These are phyloP conservation scores for Lablab purpureus DNA, from an alignment of 306 rosid species.

Conservation along the genomic window DNA sequence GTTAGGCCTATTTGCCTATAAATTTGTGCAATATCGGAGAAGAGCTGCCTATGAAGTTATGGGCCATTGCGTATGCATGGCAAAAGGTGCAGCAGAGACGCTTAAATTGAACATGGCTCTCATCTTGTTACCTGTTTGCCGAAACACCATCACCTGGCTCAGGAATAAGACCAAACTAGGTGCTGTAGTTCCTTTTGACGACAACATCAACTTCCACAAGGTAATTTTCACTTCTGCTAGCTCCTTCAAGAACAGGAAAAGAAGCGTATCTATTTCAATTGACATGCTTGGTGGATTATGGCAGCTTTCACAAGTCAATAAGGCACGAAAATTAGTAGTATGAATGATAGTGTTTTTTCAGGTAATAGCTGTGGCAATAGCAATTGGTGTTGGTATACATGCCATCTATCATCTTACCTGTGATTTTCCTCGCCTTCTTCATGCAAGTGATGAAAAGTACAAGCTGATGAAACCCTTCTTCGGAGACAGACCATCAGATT, in stretches of 20 bases:
- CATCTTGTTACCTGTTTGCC: slow-evolving; percentile 67
- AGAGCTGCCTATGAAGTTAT: slow-evolving; percentile 58
- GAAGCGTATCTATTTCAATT: background rate
- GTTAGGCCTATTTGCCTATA: slow-evolving; percentile 60
- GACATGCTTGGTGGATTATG: background rate
- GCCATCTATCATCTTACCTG: slow-evolving; percentile 59
- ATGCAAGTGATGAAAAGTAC: slow-evolving; percentile 59
- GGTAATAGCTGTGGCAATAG: slow-evolving; percentile 62
- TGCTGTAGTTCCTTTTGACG: slow-evolving; percentile 61
- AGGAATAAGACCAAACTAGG: slow-evolving; percentile 61
- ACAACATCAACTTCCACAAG: slow-evolving; percentile 66
- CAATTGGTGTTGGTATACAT: slow-evolving; percentile 60
- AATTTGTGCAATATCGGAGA: slow-evolving; percentile 57
- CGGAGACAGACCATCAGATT: slow-evolving; percentile 56
- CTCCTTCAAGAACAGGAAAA: slow-evolving; percentile 31
- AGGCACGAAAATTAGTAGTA: background rate
- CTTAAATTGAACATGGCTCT: slow-evolving; percentile 74
- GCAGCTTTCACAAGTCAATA: slow-evolving; percentile 23
- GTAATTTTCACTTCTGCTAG: slow-evolving; percentile 44
- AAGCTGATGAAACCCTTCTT: slow-evolving; percentile 56
- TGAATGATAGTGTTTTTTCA: slow-evolving; percentile 45
- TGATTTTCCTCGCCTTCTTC: slow-evolving; percentile 69
- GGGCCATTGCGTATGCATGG: slow-evolving; percentile 80
- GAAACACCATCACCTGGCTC: slow-evolving; percentile 70
- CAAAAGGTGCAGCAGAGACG: slow-evolving; percentile 77